Evolutionary conservation across 2,329 filamentous ascomycete genomes (phyloP).

Genomic region (Ceratocystis diversiconidia): DNA sequence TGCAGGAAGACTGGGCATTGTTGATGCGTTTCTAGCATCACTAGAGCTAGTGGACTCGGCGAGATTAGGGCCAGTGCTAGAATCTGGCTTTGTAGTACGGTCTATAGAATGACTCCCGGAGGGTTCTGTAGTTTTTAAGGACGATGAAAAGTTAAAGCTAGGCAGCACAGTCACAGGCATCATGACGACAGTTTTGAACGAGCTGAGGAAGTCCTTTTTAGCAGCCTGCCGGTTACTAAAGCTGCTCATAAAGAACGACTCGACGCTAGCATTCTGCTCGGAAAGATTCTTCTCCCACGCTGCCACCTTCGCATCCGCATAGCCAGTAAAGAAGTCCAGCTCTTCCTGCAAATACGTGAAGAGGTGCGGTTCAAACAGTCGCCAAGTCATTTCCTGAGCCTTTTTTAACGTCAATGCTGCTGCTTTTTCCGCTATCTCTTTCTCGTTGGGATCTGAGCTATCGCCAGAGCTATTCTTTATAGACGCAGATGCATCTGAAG

Average conservation of each 20-base stretch:
- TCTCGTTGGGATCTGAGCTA: neutral
- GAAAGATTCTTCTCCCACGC: slow-evolving; percentile 85
- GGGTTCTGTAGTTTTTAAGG: neutral
- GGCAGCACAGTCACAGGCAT: slow-evolving; percentile 90
- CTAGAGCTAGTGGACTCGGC: neutral
- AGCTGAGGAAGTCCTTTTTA: slow-evolving; percentile 89
- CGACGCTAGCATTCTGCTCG: slow-evolving; percentile 77
- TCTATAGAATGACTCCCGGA: neutral
- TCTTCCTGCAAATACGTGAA: slow-evolving; percentile 89
- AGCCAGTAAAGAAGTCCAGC: slow-evolving; percentile 65
- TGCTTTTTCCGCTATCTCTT: neutral
- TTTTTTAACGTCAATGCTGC: slow-evolving; percentile 28
- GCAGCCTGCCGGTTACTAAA: slow-evolving; percentile 76
- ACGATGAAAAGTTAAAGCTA: slow-evolving; percentile 27
- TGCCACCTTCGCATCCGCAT: slow-evolving; percentile 61
- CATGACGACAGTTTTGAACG: slow-evolving; percentile 98
- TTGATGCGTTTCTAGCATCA: neutral
- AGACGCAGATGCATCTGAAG: neutral
- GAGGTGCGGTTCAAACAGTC: slow-evolving; percentile 81
- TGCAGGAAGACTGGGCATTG: slow-evolving; percentile 25
- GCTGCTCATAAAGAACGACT: slow-evolving; percentile 92
- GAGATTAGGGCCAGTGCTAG: neutral
- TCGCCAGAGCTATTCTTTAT: neutral
- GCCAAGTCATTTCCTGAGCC: slow-evolving; percentile 51
- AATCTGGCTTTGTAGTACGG: neutral